Evolutionary conservation across 2,329 filamentous ascomycete species (phyloP), one percentile per base, ranked within the genome.

Genomic region (Coniochaeta ligniaria): DNA sequence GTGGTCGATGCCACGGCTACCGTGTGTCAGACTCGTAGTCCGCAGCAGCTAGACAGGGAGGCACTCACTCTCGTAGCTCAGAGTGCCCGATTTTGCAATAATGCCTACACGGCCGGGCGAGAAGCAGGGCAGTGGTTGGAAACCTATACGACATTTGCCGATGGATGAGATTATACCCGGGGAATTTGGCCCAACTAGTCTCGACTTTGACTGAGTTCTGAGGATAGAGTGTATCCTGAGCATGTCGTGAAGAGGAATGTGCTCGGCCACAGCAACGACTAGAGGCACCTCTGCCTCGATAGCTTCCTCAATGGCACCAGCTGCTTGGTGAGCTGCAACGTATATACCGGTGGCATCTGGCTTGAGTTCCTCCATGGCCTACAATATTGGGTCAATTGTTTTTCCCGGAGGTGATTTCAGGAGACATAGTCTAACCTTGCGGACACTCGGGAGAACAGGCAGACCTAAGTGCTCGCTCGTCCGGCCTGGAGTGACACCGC

Each of bases 311-410:
- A 94, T 92, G 0, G 90, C 90, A 28, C 79, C 78, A 0, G 86
- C 80, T 1, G 90, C 90, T 65, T 89, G 84, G 62, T 86, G 83
- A n/a, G 90, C 89, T 1, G 90, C 87, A 2, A 93, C 90, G 66
- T 91, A 93, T 60, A 94, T 89, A 5, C 87, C 89, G 1, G 90
- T 92, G 5, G 89, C 90, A 74, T 92, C 86, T 2, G 90, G 90
- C 66, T 86, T 90, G 41, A 91, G 75, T 66, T 83, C 78, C 65
- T 88, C 83, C 75, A 89, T 85, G 7, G 90, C 90, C 80, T 84
- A 58, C 63, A 26, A 38, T 36, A 7, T 36, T 20, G 31, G 26
- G 20, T 55, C 17, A 31, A n/a, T 33, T 35, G 2, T 26, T 31
- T 3, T 35, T 55, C 24, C n/a, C n/a, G n/a, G n/a, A n/a, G n/a